A percentile compares a stretch with the other conserved stretches of the same genome.
phyloP scores from a whole-genome alignment of 176 grass and related monocot genomes.

The Alloteropsis semialata region DNA sequence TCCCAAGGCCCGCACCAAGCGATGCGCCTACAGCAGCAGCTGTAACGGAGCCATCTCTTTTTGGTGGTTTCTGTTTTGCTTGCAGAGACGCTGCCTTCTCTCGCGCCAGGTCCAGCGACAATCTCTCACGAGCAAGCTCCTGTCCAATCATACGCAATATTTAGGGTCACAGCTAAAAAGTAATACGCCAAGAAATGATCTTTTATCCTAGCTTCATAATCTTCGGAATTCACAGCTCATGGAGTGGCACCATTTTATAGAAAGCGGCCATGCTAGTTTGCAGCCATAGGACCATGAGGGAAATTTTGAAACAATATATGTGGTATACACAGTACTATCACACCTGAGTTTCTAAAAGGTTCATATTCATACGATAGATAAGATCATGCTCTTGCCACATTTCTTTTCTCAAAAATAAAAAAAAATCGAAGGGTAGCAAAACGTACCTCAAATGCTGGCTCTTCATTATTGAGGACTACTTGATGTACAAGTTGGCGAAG shows the following conservation, averaged over 20 bases:
- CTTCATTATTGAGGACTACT: slow-evolving; percentile 59
- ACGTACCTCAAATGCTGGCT: slow-evolving; percentile 74
- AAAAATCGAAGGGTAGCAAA: slow-evolving; percentile 1
- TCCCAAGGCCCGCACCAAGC: slow-evolving; percentile 77
- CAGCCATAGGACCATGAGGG: neutral
- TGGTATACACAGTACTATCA: neutral
- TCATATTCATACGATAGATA: neutral
- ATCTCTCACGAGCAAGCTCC: slow-evolving; percentile 67
- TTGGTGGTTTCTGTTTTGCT: slow-evolving; percentile 35
- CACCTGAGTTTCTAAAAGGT: neutral
- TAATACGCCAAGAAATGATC: neutral
- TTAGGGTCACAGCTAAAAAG: neutral
- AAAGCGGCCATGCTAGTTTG: neutral
- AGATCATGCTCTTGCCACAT: neutral
- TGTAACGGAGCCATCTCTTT: slow-evolving; percentile 67
- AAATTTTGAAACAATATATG: neutral
- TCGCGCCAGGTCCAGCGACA: slow-evolving; percentile 60
- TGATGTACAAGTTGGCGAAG: slow-evolving; percentile 69
- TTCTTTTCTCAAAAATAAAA: neutral
- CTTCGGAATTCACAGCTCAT: neutral
- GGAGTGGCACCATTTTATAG: neutral
- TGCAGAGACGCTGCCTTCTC: slow-evolving; percentile 46
- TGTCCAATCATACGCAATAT: slow-evolving; percentile 24
- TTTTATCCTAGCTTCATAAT: neutral
- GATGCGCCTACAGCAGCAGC: slow-evolving; percentile 93